Conservation (phyloP, 225 moss, liverwort and hornwort genomes). For the Bryoerythrophyllum caledonicum region DNA sequence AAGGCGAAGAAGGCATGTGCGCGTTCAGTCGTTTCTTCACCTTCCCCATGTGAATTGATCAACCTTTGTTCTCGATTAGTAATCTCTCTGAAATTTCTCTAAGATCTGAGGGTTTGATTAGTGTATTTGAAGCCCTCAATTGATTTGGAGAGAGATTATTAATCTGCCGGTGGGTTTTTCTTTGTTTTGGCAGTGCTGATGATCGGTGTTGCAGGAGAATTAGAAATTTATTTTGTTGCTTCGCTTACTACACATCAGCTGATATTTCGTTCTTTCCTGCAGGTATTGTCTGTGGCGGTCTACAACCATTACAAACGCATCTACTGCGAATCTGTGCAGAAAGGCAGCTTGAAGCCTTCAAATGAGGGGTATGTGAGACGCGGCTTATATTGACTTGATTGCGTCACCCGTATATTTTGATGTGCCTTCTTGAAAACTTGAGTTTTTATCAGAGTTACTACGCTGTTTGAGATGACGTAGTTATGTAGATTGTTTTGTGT, state of each 20-base stretch:
- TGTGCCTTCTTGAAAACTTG: neutral
- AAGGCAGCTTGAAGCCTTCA: slow-evolving; percentile 64
- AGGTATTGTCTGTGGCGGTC: slow-evolving; percentile 79
- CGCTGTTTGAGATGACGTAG: neutral
- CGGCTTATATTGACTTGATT: neutral
- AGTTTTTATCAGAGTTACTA: neutral
- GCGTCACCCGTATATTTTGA: neutral
- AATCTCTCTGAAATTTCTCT: neutral
- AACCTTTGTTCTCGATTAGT: no score
- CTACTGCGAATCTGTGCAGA: slow-evolving; percentile 71
- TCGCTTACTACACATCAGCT: neutral
- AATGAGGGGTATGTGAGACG: slow-evolving; percentile 39
- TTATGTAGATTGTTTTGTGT: neutral
- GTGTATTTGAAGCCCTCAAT: neutral
- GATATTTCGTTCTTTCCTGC: slow-evolving; percentile 13
- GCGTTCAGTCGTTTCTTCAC: slow-evolving; percentile 3
- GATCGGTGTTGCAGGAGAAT: neutral
- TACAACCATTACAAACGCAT: slow-evolving; percentile 91
- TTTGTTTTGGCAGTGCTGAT: neutral
- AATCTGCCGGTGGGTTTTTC: neutral
- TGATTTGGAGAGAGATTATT: neutral
- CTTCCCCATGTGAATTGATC: neutral
- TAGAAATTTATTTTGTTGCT: neutral
- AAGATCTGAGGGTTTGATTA: neutral
- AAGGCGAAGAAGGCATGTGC: slow-evolving; percentile 73